Conservation (phyloP, 495 filamentous ascomycete species). For the Daldinia vernicosa region DNA sequence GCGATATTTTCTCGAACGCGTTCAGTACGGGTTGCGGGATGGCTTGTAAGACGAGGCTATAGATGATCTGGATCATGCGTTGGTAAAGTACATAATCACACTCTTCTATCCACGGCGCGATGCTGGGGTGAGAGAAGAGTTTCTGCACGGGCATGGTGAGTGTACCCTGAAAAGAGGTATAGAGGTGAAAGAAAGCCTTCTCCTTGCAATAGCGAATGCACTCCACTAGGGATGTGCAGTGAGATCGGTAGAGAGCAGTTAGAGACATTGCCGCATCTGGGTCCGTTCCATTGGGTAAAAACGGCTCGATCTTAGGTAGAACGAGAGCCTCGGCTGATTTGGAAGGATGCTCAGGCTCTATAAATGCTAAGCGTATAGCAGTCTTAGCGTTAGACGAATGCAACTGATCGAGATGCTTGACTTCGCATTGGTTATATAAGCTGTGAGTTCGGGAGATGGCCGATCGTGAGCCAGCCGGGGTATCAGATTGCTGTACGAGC, state of each 20-base stretch:
- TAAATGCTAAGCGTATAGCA: conserved; percentile 71
- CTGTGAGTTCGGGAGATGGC: conserved; percentile 48
- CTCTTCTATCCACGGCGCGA: conserved; percentile 93
- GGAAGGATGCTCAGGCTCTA: conserved; percentile 59
- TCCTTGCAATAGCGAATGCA: conserved; percentile 95
- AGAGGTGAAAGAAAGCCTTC: conserved; percentile 93
- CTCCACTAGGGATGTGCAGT: conserved; percentile 94
- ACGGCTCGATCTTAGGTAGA: conserved; percentile 80
- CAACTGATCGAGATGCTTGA: conserved; percentile 55
- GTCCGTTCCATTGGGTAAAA: conserved; percentile 79
- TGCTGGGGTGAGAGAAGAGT: conserved; percentile 78
- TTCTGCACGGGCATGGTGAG: conserved; percentile 98
- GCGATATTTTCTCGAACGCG: conserved; percentile 84
- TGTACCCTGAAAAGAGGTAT: conserved; percentile 93
- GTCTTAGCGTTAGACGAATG: conserved; percentile 63
- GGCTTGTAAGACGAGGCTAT: conserved; percentile 85
- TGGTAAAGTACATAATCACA: conserved; percentile 95
- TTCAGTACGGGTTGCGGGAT: conserved; percentile 84
- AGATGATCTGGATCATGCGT: conserved; percentile 91
- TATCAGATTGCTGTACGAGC: conserved; percentile 45
- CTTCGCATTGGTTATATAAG: conserved; percentile 62
- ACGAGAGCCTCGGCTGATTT: conserved; percentile 71
- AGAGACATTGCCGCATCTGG: conserved; percentile 82
- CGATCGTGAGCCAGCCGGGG: conserved; percentile 11
- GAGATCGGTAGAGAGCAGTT: conserved; percentile 85